These are phyloP conservation scores for Erodium trifolium DNA, from an alignment of 441 rosid genomes.

Conservation along the genomic window DNA sequence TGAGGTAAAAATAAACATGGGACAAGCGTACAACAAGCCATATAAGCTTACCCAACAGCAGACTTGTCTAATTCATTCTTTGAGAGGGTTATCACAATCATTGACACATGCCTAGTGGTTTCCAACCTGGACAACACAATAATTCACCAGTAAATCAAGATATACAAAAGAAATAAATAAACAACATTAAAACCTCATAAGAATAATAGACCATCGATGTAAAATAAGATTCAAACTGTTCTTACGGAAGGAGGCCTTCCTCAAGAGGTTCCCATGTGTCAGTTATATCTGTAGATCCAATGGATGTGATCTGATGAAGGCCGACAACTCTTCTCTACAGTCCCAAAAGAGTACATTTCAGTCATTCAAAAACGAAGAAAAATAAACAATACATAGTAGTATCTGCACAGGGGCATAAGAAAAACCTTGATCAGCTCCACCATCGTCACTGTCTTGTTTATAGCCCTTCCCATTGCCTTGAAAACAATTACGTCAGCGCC, in stretches of 20 bases:
- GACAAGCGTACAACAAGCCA: not conserved
- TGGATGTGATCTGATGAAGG: slow-evolving; percentile 70
- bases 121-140: slow-evolving; percentile 39
- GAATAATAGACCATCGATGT: not conserved
- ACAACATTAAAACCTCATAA: not conserved
- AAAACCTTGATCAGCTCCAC: slow-evolving; percentile 81
- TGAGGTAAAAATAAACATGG: not conserved
- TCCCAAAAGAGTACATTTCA: not conserved
- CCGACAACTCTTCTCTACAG: slow-evolving; percentile 75
- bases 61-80: slow-evolving; percentile 58
- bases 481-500: slow-evolving; percentile 62
- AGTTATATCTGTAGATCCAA: slow-evolving; percentile 82
- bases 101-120: slow-evolving; percentile 89
- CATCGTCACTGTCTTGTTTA: slow-evolving; percentile 80
- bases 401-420: not conserved
- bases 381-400: not conserved
- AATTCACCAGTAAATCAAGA: not conserved
- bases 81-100: slow-evolving; percentile 76
- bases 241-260: slow-evolving; percentile 97
- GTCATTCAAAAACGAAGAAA: not conserved
- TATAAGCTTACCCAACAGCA: slow-evolving; percentile 47
- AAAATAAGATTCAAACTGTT: not conserved
- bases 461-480: slow-evolving; percentile 98
- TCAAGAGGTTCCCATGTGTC: slow-evolving; percentile 92
- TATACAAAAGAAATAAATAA: not conserved